Percentiles rank a stretch among this genome's conserved stretches.
These are phyloP conservation scores for Lentinula lateritia DNA, from an alignment of 768 basidiomycete genomes.

Conservation along the genomic window DNA sequence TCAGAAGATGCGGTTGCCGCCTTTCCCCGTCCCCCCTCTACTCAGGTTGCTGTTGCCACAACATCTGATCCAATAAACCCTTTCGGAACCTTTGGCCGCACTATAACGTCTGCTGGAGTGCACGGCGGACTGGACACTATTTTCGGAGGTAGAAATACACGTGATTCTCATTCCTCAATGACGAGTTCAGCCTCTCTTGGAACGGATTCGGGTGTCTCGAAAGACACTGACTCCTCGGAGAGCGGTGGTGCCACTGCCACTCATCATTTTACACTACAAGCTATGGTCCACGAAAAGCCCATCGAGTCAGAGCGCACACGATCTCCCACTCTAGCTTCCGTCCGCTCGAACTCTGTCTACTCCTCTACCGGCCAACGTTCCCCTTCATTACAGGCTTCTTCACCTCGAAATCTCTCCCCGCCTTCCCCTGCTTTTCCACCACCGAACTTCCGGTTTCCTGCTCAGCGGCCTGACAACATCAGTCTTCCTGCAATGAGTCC, in stretches of 20 bases:
- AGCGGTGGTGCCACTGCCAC: background rate
- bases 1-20: slow-evolving; percentile 4
- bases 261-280: background rate
- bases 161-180: background rate
- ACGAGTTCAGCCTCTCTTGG: background rate
- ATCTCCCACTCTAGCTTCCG: background rate
- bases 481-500: background rate
- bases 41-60: background rate
- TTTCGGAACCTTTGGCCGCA: slow-evolving; percentile 3
- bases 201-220: background rate
- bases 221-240: background rate
- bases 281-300: background rate
- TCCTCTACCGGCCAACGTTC: background rate
- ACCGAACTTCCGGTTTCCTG: background rate
- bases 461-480: slow-evolving; percentile 21
- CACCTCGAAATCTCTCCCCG: slow-evolving; percentile 8
- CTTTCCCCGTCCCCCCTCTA: background rate
- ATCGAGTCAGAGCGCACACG: background rate
- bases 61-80: slow-evolving; percentile 1
- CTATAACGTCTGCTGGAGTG: background rate
- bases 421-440: slow-evolving; percentile 1
- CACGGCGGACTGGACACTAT: background rate
- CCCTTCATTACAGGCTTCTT: slow-evolving; percentile 14
- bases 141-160: background rate
- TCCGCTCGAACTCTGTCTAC: background rate